These are phyloP conservation scores for Penicillium sp. DNA, from an alignment of 2,329 filamentous ascomycete species.

Conservation along the genomic window DNA sequence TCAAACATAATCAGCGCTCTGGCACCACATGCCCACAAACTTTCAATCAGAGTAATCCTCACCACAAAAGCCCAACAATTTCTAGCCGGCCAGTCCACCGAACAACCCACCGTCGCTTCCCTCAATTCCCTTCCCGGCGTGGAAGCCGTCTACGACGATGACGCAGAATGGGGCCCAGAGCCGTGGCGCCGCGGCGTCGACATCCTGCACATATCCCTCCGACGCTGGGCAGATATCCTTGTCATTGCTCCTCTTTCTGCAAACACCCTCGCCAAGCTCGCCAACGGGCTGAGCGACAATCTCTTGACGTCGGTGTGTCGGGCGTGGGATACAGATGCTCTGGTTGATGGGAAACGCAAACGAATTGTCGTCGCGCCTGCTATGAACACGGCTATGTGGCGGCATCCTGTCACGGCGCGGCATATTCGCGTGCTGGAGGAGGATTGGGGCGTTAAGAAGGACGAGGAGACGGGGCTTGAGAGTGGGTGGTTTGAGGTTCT, in stretches of 20 bases:
- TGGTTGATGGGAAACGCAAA: conserved; percentile 54
- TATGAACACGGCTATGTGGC: conserved; percentile 89
- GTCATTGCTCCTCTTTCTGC: conserved; percentile 79
- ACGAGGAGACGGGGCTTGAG: conserved; percentile 29
- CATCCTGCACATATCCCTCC: conserved; percentile 83
- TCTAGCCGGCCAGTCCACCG: conserved; percentile 66
- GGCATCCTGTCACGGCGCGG: conserved; percentile 69
- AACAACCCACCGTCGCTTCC: conserved; percentile 65
- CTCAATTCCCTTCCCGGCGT: conserved; percentile 63
- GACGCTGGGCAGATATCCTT: conserved; percentile 73
- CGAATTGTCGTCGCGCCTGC: conserved; percentile 69
- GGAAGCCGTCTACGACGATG: conserved; percentile 72
- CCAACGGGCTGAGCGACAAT: conserved; percentile 68
- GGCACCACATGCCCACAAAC: conserved; percentile 41
- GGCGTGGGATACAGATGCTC: conserved; percentile 72
- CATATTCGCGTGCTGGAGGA: conserved; percentile 66
- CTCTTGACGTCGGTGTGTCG: conserved; percentile 67
- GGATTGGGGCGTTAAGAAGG: conserved; percentile 60
- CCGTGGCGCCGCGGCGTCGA: conserved; percentile 70
- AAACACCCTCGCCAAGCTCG: conserved; percentile 80
- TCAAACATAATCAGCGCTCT: conserved; percentile 55
- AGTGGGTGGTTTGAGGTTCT: conserved; percentile 66
- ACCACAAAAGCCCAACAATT: conserved; percentile 70
- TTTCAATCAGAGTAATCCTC: conserved; percentile 77
- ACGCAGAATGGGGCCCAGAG: conserved; percentile 68